phyloP scores from a whole-genome alignment of 805 yeast genomes.

The Priceomyces medius region DNA sequence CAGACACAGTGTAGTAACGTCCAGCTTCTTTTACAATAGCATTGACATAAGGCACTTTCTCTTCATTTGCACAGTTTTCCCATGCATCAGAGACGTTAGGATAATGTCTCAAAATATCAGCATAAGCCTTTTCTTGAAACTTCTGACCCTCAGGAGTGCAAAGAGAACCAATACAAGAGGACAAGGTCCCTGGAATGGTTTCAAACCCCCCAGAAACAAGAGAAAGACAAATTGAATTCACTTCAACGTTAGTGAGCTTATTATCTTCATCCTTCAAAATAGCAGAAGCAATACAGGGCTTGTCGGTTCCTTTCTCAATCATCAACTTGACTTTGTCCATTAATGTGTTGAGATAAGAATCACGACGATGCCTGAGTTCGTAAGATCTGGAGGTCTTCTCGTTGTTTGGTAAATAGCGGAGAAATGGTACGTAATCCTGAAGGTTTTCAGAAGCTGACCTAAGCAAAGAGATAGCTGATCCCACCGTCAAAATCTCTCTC shows the following conservation, averaged over 20 bases:
- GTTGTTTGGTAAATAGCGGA: constrained; percentile 28
- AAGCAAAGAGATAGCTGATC: constrained; percentile 26
- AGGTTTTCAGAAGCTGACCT: constrained; percentile 36
- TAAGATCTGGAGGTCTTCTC: constrained; percentile 23
- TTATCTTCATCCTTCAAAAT: constrained; percentile 5
- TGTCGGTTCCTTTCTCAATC: constrained; percentile 20
- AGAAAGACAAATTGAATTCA: constrained; percentile 4
- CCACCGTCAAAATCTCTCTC: constrained; percentile 28
- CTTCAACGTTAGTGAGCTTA: constrained; percentile 3
- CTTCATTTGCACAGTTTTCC: constrained; percentile 3
- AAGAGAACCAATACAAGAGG: constrained; percentile 6
- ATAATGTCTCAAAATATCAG: constrained; percentile 3
- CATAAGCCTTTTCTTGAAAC: constrained; percentile 6
- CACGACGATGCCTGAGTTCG: constrained; percentile 25
- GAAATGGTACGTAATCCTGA: constrained; percentile 37
- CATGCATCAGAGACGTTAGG: constrained; percentile 5
- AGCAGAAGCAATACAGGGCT: constrained; percentile 7
- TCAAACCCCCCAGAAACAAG: constrained; percentile 8
- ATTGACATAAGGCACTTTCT: constrained; percentile 6
- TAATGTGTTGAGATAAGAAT: constrained; percentile 27
- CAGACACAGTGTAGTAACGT: constrained; percentile 6
- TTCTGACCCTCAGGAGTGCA: constrained; percentile 4
- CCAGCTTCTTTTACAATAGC: constrained; percentile 8
- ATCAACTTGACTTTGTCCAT: constrained; percentile 22
- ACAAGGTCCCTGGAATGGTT: constrained; percentile 6